These are phyloP conservation scores for Fraxinus sp. DNA, from an alignment of 305 asterid species.

Conservation along the genomic window DNA sequence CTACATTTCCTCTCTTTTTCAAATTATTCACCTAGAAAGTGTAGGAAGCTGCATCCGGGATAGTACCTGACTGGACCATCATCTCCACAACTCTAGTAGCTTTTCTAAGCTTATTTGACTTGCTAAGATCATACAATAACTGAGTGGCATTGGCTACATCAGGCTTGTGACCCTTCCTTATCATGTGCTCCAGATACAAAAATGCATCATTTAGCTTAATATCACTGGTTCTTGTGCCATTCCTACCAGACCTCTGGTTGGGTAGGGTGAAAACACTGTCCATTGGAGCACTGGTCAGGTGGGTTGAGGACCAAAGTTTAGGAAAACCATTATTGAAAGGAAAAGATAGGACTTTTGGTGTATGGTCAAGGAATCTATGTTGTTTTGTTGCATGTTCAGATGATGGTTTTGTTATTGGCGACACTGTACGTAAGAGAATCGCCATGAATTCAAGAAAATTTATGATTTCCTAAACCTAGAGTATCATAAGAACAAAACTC, in stretches of 20 bases:
- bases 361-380: slow-evolving; percentile 35
- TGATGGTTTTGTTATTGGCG: slow-evolving; percentile 45
- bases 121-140: slow-evolving; percentile 77
- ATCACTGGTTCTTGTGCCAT: slow-evolving; percentile 57
- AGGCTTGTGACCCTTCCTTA: slow-evolving; percentile 62
- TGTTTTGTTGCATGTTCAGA: slow-evolving; percentile 33
- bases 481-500: background rate
- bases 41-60: slow-evolving; percentile 69
- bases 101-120: slow-evolving; percentile 55
- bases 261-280: slow-evolving; percentile 61
- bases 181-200: slow-evolving; percentile 71
- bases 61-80: slow-evolving; percentile 62
- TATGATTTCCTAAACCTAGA: background rate
- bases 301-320: slow-evolving; percentile 48
- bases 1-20: slow-evolving; percentile 77
- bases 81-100: slow-evolving; percentile 81
- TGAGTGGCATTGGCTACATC: slow-evolving; percentile 65
- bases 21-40: slow-evolving; percentile 66
- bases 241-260: slow-evolving; percentile 65
- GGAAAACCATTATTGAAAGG: slow-evolving; percentile 35
- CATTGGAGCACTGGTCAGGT: slow-evolving; percentile 34
- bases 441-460: slow-evolving; percentile 34
- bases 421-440: slow-evolving; percentile 42
- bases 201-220: slow-evolving; percentile 64
- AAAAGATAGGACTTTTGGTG: slow-evolving; percentile 43